Conservation (phyloP, 208 protist genomes). For the Wallacemonas sp. region DNA sequence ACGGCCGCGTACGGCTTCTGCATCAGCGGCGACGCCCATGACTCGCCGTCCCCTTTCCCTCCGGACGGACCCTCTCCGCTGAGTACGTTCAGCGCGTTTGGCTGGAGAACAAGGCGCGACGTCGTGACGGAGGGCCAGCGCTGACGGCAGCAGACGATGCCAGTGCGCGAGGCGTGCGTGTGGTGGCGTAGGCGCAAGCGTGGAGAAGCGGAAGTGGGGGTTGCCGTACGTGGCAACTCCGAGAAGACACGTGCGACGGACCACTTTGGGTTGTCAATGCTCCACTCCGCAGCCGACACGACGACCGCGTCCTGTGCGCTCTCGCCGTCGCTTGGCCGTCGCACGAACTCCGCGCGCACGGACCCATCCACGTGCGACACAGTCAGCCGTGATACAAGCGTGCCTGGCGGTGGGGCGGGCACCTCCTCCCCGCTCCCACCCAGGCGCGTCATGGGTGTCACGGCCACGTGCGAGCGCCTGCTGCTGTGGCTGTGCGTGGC, state of each 20-base stretch:
- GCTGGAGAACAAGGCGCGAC: neutral
- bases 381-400: neutral
- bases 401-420: neutral
- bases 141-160: neutral
- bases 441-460: slow-evolving; percentile 5
- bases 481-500: slow-evolving; percentile 1
- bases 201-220: neutral
- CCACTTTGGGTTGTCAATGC: slow-evolving; percentile 13
- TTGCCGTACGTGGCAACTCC: neutral
- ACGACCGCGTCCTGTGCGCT: neutral
- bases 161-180: neutral
- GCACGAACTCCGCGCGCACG: slow-evolving; percentile 3
- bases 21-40: too few relatives aligned
- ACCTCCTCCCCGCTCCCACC: neutral
- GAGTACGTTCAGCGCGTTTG: neutral
- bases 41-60: too few relatives aligned
- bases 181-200: neutral
- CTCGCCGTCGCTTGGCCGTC: neutral
- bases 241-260: slow-evolving; percentile 14
- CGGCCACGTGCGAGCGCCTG: neutral
- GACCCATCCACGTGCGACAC: slow-evolving; percentile 14
- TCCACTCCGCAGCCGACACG: neutral
- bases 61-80: too few relatives aligned
- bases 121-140: slow-evolving; percentile 3
- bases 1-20: neutral